Base-by-base conservation (phyloP, 2,329 filamentous ascomycete genomes). In the Kalaharituber pfeilii region DNA sequence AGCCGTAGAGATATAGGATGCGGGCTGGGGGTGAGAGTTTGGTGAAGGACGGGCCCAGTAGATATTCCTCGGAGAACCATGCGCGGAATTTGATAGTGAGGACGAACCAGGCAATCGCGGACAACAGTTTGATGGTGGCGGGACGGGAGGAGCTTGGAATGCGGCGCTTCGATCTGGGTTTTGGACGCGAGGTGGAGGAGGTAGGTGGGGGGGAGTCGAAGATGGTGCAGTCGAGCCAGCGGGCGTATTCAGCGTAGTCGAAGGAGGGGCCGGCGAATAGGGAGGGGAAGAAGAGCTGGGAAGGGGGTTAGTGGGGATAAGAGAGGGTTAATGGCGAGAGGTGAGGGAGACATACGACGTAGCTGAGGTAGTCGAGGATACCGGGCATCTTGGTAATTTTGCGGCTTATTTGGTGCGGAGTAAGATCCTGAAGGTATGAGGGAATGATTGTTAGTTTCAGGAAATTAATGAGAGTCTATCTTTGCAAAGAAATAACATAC, bases 161-260 rank as follows among this genome's bases (percentile, higher is more conserved):
- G 70, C 82, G 88, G 63, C 88, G 81, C 75, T 86, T 86, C 73
- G 88, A 91, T 49, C 87, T 79, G 1, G 87, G 94, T 0, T 82
- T 81, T 4, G 91, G 84, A 54, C 82, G 85, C 11, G 42, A 47
- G 69, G 89, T 93, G 25, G 82, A 75, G 0, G 87, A 86, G n/a
- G n/a, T n/a, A 62, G 94, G 87, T n/a, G 83, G 76, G 9, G 81
- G 81, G 1, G 93, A 73, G 29, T 94, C 83, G 67, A 98, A 98
- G 81, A 98, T 94, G 60, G 81, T 83, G 2, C 86, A 94, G 63
- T 93, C 86, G 59, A 98, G 81, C 83, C 89, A 98, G 51, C 81
- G 80, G 53, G 79, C 80, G 70, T 96, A 98, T 66, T 98, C 89
- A 58, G 82, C 81, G 66, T 84, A 98, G 67, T 98, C 93, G 66